Conservation (phyloP, 768 basidiomycete genomes). For the Boletus tylopilopsis region DNA sequence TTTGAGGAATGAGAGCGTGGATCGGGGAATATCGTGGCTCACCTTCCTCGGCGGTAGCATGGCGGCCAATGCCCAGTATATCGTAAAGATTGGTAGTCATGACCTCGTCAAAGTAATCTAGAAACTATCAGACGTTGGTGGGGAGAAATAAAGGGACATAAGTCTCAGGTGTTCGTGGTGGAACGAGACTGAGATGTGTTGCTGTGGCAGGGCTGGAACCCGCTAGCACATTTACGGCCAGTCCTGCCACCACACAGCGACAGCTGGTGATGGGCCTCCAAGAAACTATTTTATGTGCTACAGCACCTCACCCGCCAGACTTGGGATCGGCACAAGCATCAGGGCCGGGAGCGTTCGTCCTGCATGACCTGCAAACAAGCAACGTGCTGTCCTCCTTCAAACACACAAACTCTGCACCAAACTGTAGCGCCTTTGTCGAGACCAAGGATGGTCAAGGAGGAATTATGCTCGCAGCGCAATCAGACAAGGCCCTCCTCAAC, state of each 20-base stretch:
- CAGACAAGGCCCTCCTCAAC: conserved; percentile 84
- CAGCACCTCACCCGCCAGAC: conserved; percentile 41
- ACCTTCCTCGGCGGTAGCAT: conserved; percentile 66
- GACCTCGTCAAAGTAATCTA: conserved; percentile 1
- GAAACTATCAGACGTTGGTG: background rate
- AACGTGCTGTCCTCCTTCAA: conserved; percentile 82
- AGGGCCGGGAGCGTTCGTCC: conserved; percentile 60
- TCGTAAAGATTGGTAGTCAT: conserved; percentile 68
- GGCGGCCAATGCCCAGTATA: conserved; percentile 46
- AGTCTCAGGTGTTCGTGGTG: background rate
- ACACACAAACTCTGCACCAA: conserved; percentile 62
- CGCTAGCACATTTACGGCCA: background rate
- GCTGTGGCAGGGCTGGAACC: conserved; percentile 15
- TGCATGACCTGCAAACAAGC: conserved; percentile 83
- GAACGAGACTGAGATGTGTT: background rate
- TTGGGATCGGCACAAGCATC: conserved; percentile 36
- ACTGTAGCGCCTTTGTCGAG: conserved; percentile 67
- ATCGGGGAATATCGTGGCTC: conserved; percentile 22
- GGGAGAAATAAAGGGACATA: background rate
- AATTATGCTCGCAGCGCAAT: conserved; percentile 77
- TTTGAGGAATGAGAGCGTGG: conserved; percentile 2
- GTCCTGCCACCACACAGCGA: background rate
- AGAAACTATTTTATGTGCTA: conserved; percentile 64
- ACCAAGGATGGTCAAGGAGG: conserved; percentile 76
- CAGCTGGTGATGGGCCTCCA: conserved; percentile 50